Evolutionary conservation across 1,284 basidiomycete species (phyloP), one percentile per base, ranked within the genome.

Genomic region (Irpex sp.): DNA sequence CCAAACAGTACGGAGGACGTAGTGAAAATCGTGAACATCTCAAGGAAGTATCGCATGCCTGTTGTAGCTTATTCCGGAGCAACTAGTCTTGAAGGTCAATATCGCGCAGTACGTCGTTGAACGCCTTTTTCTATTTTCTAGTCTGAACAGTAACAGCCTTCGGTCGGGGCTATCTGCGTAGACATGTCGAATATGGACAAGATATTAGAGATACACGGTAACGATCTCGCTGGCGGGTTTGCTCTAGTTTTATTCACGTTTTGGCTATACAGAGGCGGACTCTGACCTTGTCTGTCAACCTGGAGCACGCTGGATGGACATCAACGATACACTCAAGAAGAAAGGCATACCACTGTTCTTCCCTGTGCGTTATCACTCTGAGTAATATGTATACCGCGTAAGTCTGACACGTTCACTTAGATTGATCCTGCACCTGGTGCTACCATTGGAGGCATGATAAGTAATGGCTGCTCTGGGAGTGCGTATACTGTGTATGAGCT

Each of bases 371-470:
- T 6, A n/a, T 5, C 14, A 68, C 48, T 14, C 33, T 63, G 9
- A 21, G n/a, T 45, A 51, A 10, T 56, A 1, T 28, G 21, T 14
- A 33, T 9, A 36, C 28, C 8, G 12, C 7, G 3, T 9, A 10
- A 12, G 52, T 16, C 23, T 28, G n/a, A 14, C 3, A 36, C 3
- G 23, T 36, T 54, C 2, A 14, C n/a, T 16, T 5, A 92, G 88
- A 79, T 91, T 58, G 91, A 94, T 69, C 93, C 91, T 9, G 88
- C 80, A 1, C 88, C 86, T 1, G 81, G 82, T 21, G 94, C 94
- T 0, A 94, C 92, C 0, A 88, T 97, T 39, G 95, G 94, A 33
- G 96, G 95, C 0, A 97, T 98, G 93, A 80, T 93, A 28, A 89
- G 88, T 56, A 95, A 90, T 0, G 90, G 91, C 0, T 91, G 88